Conservation (phyloP, 2,329 filamentous ascomycete species). For the Davidsoniella eucalypti region DNA sequence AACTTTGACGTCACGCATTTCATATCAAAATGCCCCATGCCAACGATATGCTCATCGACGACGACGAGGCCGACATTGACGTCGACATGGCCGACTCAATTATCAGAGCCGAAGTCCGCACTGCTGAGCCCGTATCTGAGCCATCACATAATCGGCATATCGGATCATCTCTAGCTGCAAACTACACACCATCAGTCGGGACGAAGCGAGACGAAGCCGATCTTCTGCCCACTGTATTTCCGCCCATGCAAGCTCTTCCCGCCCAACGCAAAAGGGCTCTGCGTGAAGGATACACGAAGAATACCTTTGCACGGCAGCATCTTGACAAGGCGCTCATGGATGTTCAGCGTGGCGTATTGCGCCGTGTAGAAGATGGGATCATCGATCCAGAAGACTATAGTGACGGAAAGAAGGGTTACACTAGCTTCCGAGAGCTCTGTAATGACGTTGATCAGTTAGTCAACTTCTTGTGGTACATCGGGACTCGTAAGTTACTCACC, state of each 20-base stretch:
- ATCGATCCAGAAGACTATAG: constrained; percentile 2
- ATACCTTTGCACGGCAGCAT: neutral
- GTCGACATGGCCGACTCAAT: neutral
- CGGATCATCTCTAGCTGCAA: neutral
- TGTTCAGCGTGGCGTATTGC: constrained; percentile 6
- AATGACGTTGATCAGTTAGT: constrained; percentile 58
- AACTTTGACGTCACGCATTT: too few relatives aligned
- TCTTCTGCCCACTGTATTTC: constrained; percentile 6
- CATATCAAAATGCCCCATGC: too few relatives aligned
- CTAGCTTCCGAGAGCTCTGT: constrained; percentile 51
- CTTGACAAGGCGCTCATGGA: constrained; percentile 3
- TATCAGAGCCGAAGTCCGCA: neutral
- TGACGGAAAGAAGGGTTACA: constrained; percentile 36
- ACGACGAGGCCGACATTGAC: neutral
- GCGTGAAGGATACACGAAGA: neutral
- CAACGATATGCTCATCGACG: neutral
- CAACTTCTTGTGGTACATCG: constrained; percentile 72
- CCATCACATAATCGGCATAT: too few relatives aligned
- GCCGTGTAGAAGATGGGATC: neutral
- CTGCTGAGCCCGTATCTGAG: neutral
- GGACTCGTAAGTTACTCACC: constrained; percentile 49
- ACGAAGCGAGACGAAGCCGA: neutral
- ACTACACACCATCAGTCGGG: neutral
- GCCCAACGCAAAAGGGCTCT: neutral
- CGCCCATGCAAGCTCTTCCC: neutral